Conservation (phyloP, 2,329 filamentous ascomycete genomes). For the Diaporthe helianthi region DNA sequence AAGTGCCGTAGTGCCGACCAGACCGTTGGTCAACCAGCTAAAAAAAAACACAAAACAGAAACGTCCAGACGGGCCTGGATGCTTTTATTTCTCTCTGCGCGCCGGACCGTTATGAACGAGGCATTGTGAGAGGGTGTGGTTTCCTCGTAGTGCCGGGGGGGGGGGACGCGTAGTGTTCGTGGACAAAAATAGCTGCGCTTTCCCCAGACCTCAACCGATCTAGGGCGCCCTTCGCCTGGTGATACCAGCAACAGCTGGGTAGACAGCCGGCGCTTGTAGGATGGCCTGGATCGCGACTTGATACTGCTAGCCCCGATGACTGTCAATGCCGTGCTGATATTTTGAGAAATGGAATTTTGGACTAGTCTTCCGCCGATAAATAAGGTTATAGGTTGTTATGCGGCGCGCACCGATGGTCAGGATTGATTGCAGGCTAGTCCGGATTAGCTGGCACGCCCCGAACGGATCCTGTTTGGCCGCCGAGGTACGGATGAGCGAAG, state of each 20-base stretch:
- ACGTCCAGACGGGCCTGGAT: not conserved
- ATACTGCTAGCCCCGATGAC: conserved; percentile 4
- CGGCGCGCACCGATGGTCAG: conserved; percentile 8
- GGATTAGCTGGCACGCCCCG: not conserved
- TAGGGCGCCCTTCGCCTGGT: too few relatives aligned
- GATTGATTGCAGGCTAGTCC: not conserved
- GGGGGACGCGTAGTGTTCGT: not conserved
- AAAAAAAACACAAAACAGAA: too few relatives aligned
- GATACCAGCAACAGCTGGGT: not conserved
- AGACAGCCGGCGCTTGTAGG: not conserved
- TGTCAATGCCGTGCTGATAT: conserved; percentile 13
- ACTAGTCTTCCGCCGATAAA: not conserved
- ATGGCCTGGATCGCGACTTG: not conserved
- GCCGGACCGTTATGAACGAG: not conserved
- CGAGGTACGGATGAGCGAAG: not conserved
- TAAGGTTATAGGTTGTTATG: conserved; percentile 23
- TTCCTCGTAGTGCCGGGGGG: not conserved
- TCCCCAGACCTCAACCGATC: not conserved
- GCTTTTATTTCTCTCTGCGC: not conserved
- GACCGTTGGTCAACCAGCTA: not conserved
- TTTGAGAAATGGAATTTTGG: conserved; percentile 2
- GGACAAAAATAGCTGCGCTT: not conserved
- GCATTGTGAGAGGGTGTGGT: not conserved
- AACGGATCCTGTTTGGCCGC: not conserved
- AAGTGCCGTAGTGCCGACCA: not conserved